These are phyloP conservation scores for Simplicillium sp. DNA, from an alignment of 2,329 filamentous ascomycete species.

Conservation along the genomic window DNA sequence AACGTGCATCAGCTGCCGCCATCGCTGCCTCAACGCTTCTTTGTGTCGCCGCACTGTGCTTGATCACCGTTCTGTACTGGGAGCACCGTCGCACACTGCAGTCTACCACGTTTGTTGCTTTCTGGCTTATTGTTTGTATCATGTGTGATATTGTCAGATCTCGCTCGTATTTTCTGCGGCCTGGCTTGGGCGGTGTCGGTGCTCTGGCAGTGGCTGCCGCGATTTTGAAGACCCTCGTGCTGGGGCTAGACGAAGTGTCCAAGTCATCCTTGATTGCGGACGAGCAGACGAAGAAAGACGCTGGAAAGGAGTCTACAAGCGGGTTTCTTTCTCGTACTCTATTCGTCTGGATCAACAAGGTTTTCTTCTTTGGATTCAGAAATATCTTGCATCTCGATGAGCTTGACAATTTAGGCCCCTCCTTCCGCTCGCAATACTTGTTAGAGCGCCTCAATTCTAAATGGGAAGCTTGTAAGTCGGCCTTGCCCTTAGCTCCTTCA, in stretches of 20 bases:
- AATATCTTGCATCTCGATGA: slow-evolving; percentile 11
- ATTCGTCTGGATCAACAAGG: slow-evolving; percentile 21
- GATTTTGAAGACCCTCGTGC: not conserved
- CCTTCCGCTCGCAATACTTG: no score
- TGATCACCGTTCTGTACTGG: not conserved
- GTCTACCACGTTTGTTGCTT: not conserved
- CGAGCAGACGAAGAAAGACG: slow-evolving; percentile 2
- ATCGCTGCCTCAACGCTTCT: not conserved
- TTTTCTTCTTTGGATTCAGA: slow-evolving; percentile 16
- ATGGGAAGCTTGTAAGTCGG: no score
- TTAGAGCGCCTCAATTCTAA: no score
- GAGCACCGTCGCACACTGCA: not conserved
- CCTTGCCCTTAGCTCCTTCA: no score
- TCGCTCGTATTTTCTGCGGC: not conserved
- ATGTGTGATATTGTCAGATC: not conserved
- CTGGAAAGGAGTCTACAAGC: slow-evolving; percentile 19
- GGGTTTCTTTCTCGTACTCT: slow-evolving; percentile 18
- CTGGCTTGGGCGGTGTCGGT: not conserved
- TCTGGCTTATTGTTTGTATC: not conserved
- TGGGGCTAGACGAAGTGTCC: not conserved
- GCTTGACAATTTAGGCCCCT: no score
- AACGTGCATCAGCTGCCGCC: not conserved
- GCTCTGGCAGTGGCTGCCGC: not conserved
- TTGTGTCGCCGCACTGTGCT: not conserved
- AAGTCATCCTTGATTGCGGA: not conserved